Evolutionary conservation across 805 yeast genomes (phyloP), one percentile per base, ranked within the genome.

Genomic region (Kluyveromyces dobzhanskii): DNA sequence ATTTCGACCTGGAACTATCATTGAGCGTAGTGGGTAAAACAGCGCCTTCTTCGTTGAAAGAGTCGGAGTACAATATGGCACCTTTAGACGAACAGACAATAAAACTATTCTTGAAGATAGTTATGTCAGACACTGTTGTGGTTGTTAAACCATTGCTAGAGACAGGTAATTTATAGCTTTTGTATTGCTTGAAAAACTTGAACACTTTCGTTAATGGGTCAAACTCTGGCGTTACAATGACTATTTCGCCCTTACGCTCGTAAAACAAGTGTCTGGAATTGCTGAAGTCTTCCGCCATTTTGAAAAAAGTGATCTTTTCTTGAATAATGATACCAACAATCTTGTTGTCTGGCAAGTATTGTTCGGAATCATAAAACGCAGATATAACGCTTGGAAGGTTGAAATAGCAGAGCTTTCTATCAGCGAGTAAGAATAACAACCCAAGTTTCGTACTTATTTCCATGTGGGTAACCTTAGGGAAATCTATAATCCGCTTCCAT

Each of bases 11-110:
- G 1, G 48, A 35, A 13, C 50, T 44, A 21, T 67, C 73, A 17
- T 75, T 59, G 34, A 67, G 72, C 6, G 90, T 88, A 3, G 76
- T 67, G 1, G 78, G 69, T 39, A 78, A 64, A 1, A 80, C 73
- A 14, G 62, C 62, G 23, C 76, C 67, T 16, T 71, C 62, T 31
- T 74, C 72, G 42, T 78, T 78, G 37, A 82, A 65, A 4, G 80
- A 72, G 47, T 54, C 60, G 16, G 54, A 53, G 39, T 77, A 64
- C 21, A 81, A 69, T 43, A 82, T 80, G 46, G 80, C 78, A 0
- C 88, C 88, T 49, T 75, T 73, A 13, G 71, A 62, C 0, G 86
- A 71, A 50, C 80, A 83, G 1, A 80, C 72, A 0, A 85, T 76
- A 55, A 84, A 71, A 37, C 84, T 70, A 16, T 76, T 73, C 43